Evolutionary conservation across 106 monocot species (phyloP).

Genomic region (Dioscorea dumetorum): DNA sequence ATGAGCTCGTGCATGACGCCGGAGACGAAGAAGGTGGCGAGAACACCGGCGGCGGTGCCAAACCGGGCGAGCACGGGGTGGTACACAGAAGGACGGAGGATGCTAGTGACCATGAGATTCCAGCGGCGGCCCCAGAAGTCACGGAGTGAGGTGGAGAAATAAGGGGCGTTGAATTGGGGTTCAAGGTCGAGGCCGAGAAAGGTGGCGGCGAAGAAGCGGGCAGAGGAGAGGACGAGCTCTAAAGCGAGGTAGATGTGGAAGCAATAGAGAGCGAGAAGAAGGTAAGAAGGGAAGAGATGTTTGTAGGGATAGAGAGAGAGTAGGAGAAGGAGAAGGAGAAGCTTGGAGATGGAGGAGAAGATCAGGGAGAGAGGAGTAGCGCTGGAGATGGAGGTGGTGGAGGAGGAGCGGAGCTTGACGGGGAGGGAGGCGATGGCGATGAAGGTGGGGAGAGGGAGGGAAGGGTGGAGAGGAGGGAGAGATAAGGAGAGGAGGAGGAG

Average conservation of each 20-base stretch:
- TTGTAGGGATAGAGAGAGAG: constrained; percentile 21
- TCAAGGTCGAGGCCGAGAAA: constrained; percentile 38
- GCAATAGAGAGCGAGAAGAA: constrained; percentile 21
- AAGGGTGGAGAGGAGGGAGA: constrained; percentile 53
- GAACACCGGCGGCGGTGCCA: constrained; percentile 10
- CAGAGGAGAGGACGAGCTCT: constrained; percentile 29
- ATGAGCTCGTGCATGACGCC: constrained; percentile 55
- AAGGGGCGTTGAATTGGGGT: constrained; percentile 43
- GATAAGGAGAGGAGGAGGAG: constrained; percentile 75
- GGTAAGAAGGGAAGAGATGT: constrained; percentile 6
- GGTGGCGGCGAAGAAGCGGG: constrained; percentile 5
- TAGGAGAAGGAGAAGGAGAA: constrained; percentile 8
- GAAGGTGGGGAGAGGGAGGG: constrained; percentile 35
- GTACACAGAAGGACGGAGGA: constrained; percentile 55
- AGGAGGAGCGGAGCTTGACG: constrained; percentile 16
- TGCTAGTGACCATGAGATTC: constrained; percentile 54
- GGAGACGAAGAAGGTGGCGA: constrained; percentile 40
- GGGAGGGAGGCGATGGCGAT: constrained; percentile 36
- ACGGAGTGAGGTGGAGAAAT: constrained; percentile 26
- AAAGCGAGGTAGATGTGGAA: constrained; percentile 44
- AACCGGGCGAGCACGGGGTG: constrained; percentile 17
- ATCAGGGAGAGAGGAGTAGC: not conserved
- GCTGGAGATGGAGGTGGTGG: not conserved
- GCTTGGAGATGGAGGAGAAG: not conserved
- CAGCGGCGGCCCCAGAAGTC: constrained; percentile 71